A percentile compares a stretch with the other conserved stretches of the same genome.
phyloP scores from a whole-genome alignment of 2,329 filamentous ascomycete species.

The Blastomyces gilchristii region DNA sequence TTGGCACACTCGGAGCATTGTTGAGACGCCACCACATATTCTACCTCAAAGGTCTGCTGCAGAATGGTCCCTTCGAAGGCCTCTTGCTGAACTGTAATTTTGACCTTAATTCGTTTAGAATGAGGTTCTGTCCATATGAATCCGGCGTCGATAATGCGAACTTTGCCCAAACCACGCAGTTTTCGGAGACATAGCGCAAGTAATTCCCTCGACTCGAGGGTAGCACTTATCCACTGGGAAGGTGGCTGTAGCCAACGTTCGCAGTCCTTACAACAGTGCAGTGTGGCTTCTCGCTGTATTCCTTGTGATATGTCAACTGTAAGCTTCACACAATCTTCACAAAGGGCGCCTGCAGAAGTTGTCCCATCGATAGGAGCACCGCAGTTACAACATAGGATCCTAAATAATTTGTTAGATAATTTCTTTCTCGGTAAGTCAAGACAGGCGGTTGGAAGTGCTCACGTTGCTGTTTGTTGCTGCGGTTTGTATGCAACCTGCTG shows the following conservation, averaged over 20 bases:
- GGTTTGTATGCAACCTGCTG: slow-evolving; percentile 26
- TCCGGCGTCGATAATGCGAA: slow-evolving; percentile 86
- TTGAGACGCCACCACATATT: slow-evolving; percentile 81
- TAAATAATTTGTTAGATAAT: slow-evolving; percentile 26
- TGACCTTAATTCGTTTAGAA: slow-evolving; percentile 82
- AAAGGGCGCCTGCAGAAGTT: slow-evolving; percentile 72
- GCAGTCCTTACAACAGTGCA: slow-evolving; percentile 90
- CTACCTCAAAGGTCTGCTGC: slow-evolving; percentile 91
- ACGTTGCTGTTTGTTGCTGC: slow-evolving; percentile 45
- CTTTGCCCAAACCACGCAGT: slow-evolving; percentile 73
- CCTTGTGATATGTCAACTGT: slow-evolving; percentile 87
- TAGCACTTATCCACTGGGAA: slow-evolving; percentile 71
- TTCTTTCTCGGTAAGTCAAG: slow-evolving; percentile 10
- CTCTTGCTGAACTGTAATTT: slow-evolving; percentile 80
- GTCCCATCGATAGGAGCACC: slow-evolving; percentile 93
- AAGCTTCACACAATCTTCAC: slow-evolving; percentile 90
- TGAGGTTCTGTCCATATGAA: slow-evolving; percentile 99
- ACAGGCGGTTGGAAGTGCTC: slow-evolving; percentile 20
- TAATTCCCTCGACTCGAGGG: slow-evolving; percentile 81
- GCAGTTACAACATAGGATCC: slow-evolving; percentile 97
- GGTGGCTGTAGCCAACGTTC: slow-evolving; percentile 89
- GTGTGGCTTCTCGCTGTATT: slow-evolving; percentile 78
- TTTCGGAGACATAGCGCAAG: slow-evolving; percentile 85
- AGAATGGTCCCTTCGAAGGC: slow-evolving; percentile 58
- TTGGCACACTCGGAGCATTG: slow-evolving; percentile 94